Evolutionary conservation across 768 basidiomycete genomes (phyloP).

Genomic region (Rhodotorula paludigena): DNA sequence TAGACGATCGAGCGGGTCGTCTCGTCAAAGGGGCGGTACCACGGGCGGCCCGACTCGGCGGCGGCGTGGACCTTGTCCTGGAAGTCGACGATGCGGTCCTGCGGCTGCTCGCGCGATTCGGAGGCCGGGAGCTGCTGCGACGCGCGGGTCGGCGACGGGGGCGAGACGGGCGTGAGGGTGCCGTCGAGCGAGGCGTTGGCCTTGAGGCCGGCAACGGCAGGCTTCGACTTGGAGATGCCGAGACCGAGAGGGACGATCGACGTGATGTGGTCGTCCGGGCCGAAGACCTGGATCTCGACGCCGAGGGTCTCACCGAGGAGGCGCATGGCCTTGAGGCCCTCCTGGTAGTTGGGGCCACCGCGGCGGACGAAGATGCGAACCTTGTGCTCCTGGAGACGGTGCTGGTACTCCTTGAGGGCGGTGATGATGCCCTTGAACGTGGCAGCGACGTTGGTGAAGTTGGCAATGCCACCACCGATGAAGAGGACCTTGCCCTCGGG

Average conservation of each 20-base stretch:
- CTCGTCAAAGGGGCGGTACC: constrained; percentile 86
- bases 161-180: constrained; percentile 54
- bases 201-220: constrained; percentile 43
- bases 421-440: constrained; percentile 99
- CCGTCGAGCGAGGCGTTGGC: constrained; percentile 48
- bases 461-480: constrained; percentile 99
- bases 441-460: constrained; percentile 96
- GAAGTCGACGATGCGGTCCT: constrained; percentile 88
- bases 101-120: constrained; percentile 73
- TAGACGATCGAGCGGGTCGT: constrained; percentile 94
- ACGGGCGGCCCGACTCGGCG: constrained; percentile 55
- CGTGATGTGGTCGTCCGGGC: constrained; percentile 97
- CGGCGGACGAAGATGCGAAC: constrained; percentile 97
- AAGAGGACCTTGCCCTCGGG: constrained; percentile 92
- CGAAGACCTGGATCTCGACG: constrained; percentile 79
- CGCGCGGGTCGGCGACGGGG: constrained; percentile 44
- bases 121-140: constrained; percentile 47
- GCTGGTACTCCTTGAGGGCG: constrained; percentile 88
- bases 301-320: constrained; percentile 92
- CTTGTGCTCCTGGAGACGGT: constrained; percentile 69
- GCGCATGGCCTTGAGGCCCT: constrained; percentile 96
- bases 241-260: constrained; percentile 98
- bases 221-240: constrained; percentile 58
- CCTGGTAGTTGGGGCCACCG: constrained; percentile 99
- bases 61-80: constrained; percentile 48